Evolutionary conservation across 2,329 filamentous ascomycete species (phyloP).

Genomic region (Colletotrichum orchidophilum): DNA sequence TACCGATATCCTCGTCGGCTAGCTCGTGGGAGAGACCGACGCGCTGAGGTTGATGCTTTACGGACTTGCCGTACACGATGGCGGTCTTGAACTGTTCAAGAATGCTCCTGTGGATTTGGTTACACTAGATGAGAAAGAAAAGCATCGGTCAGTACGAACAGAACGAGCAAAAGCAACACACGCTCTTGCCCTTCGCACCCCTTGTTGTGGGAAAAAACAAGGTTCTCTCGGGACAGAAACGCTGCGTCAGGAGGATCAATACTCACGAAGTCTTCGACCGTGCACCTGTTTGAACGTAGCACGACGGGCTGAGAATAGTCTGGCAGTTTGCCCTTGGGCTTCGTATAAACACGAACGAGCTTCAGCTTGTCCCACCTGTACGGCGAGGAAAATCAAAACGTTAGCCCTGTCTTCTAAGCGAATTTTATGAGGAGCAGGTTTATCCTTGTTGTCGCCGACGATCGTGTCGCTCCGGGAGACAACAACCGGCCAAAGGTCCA

Average conservation of each 20-base stretch:
- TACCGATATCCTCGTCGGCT: conserved; percentile 96
- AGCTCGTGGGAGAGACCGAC: conserved; percentile 92
- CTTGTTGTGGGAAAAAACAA: neutral
- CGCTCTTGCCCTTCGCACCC: neutral
- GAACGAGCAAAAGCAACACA: neutral
- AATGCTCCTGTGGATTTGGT: conserved; percentile 95
- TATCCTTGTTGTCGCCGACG: neutral
- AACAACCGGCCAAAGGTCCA: neutral
- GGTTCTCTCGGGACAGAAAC: neutral
- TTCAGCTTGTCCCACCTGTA: conserved; percentile 89
- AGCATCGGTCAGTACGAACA: conserved; percentile 49
- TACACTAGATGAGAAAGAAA: conserved; percentile 72
- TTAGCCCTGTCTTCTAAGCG: conserved; percentile 6
- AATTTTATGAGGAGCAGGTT: neutral
- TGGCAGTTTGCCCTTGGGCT: conserved; percentile 93
- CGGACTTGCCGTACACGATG: conserved; percentile 96
- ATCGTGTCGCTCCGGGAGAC: neutral
- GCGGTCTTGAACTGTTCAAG: conserved; percentile 95
- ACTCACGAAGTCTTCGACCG: conserved; percentile 96
- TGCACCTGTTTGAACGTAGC: conserved; percentile 81
- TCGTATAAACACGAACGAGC: conserved; percentile 93
- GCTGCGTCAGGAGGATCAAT: conserved; percentile 24
- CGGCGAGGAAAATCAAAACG: neutral
- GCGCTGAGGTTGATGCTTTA: conserved; percentile 98
- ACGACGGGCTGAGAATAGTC: conserved; percentile 95